Conservation (phyloP, 2,329 filamentous ascomycete genomes). For the Furcasterigmium sp. region DNA sequence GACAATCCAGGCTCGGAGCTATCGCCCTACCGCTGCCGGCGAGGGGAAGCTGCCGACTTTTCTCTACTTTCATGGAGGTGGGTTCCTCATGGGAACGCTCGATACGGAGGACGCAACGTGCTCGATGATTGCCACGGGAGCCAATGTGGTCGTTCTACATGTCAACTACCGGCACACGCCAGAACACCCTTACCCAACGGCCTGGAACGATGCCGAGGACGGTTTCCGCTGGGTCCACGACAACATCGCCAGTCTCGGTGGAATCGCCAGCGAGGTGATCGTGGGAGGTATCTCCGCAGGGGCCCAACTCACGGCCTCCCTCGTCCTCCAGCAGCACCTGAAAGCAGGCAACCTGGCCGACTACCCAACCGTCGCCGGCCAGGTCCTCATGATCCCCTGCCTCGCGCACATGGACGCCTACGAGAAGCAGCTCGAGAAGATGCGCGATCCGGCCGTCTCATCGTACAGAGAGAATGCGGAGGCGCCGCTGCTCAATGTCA, state of each 20-base stretch:
- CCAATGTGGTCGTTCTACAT: conserved; percentile 41
- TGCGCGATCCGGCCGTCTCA: conserved; percentile 31
- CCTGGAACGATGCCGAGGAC: conserved; percentile 49
- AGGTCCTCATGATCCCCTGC: conserved; percentile 45
- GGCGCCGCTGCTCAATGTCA: conserved; percentile 39
- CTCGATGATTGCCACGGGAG: conserved; percentile 16
- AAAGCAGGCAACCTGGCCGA: conserved; percentile 10
- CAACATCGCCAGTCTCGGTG: conserved; percentile 30
- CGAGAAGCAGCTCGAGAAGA: conserved; percentile 23
- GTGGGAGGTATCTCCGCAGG: conserved; percentile 46
- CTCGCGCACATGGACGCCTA: conserved; percentile 25
- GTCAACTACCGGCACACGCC: conserved; percentile 57
- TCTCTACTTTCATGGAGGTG: conserved; percentile 49
- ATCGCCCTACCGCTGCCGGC: conserved; percentile 29
- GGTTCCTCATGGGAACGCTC: conserved; percentile 51
- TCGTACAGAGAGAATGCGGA: conserved; percentile 38
- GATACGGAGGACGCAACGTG: conserved; percentile 48
- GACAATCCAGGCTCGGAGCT: conserved; percentile 38
- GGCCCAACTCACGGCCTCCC: conserved; percentile 32
- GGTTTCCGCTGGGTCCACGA: conserved; percentile 48
- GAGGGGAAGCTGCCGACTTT: conserved; percentile 40
- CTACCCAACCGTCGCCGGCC: conserved; percentile 38
- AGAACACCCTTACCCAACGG: conserved; percentile 43
- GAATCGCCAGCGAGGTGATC: conserved; percentile 31
- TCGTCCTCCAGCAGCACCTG: conserved; percentile 31